phyloP scores from a whole-genome alignment of 495 filamentous ascomycete species.

The Sordaria brevicollis region DNA sequence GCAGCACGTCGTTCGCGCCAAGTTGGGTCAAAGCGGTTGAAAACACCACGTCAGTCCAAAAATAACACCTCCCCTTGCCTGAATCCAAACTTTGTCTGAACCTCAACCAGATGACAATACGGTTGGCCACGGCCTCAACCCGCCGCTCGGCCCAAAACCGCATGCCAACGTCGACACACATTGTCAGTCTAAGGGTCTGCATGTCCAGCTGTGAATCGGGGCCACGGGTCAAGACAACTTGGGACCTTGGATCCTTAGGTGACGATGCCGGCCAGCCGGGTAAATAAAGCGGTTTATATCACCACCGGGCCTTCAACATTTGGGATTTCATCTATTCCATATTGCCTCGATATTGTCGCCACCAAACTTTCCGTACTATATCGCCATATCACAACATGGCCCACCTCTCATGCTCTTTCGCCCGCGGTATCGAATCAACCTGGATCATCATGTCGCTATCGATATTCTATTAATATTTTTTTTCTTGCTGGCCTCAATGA shows the following conservation, averaged over 20 bases:
- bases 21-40: not conserved
- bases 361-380: conserved; percentile 10
- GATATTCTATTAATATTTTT: conserved; percentile 19
- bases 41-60: conserved; percentile 18
- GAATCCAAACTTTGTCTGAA: not conserved
- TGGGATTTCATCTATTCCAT: conserved; percentile 26
- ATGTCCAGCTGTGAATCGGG: not conserved
- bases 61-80: conserved; percentile 13
- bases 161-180: not conserved
- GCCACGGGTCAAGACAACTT: not conserved
- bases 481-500: no score
- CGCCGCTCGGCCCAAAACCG: conserved; percentile 17
- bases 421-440: conserved; percentile 3
- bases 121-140: conserved; percentile 20
- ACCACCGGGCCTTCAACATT: conserved; percentile 10
- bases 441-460: conserved; percentile 1
- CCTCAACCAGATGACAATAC: not conserved
- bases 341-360: conserved; percentile 26
- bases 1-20: not conserved
- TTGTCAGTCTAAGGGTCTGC: not conserved
- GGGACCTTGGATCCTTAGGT: not conserved
- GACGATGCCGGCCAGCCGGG: conserved; percentile 9
- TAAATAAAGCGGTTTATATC: conserved; percentile 25
- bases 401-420: conserved; percentile 6
- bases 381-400: conserved; percentile 5